Conservation (phyloP, 2,329 filamentous ascomycete species). For the Aspergillus sp. region DNA sequence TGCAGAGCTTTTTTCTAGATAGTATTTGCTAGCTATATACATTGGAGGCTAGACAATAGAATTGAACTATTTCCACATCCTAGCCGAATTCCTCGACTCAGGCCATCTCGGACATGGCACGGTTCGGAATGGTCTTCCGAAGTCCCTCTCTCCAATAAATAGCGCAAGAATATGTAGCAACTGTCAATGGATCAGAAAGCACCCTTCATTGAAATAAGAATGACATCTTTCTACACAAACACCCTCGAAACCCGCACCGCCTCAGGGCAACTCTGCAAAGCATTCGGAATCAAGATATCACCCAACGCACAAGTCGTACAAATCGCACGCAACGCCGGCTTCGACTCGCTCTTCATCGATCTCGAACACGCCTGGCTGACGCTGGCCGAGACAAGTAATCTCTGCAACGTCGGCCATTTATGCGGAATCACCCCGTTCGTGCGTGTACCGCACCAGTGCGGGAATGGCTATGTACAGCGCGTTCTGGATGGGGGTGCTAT, state of each 20-base stretch:
- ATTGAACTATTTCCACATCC: too few species aligned
- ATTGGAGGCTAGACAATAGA: too few species aligned
- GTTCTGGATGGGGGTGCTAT: slow-evolving; percentile 33
- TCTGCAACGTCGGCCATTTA: background rate
- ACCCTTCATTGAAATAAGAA: too few species aligned
- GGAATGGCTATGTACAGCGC: slow-evolving; percentile 31
- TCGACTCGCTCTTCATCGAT: slow-evolving; percentile 1
- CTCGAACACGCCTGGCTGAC: background rate
- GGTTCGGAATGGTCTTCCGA: background rate
- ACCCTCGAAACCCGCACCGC: background rate
- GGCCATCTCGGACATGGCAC: background rate
- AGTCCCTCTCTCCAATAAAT: background rate
- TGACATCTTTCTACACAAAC: background rate
- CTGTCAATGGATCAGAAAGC: too few species aligned
- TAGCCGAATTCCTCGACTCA: too few species aligned
- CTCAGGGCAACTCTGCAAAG: background rate
- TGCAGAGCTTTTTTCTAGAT: too few species aligned
- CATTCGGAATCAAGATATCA: background rate
- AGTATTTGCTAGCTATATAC: too few species aligned
- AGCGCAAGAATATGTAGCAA: rapidly evolving
- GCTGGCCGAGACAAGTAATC: background rate
- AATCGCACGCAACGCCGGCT: background rate
- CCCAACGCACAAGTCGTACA: background rate
- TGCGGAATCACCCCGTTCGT: slow-evolving; percentile 28
- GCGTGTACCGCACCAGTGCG: slow-evolving; percentile 32